Conservation (phyloP, 768 basidiomycete genomes). For the Coprinellus micaceus region DNA sequence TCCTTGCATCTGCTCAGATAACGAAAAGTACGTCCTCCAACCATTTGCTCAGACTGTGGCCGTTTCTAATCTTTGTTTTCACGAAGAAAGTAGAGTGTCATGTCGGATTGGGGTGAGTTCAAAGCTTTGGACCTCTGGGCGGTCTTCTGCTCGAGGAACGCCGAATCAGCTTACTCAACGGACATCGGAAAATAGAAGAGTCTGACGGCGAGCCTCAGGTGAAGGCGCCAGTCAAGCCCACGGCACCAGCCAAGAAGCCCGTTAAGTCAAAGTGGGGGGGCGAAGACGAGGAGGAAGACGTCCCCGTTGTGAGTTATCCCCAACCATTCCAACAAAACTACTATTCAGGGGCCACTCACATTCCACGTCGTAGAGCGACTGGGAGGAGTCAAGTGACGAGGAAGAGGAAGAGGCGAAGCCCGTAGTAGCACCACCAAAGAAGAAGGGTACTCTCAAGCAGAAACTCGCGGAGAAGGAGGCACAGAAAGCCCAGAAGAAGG, state of each 20-base stretch:
- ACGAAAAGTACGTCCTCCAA: slow-evolving; percentile 1
- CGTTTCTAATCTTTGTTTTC: neutral
- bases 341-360: no score
- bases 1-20: neutral
- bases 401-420: slow-evolving; percentile 59
- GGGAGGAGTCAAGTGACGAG: slow-evolving; percentile 58
- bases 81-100: slow-evolving; percentile 8
- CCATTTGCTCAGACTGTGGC: neutral
- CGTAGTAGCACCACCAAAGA: slow-evolving; percentile 70
- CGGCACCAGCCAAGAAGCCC: slow-evolving; percentile 13
- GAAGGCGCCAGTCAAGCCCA: slow-evolving; percentile 18
- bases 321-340: neutral
- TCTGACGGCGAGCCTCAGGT: slow-evolving; percentile 36
- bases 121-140: neutral
- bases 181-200: slow-evolving; percentile 24
- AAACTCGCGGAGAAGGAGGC: slow-evolving; percentile 93
- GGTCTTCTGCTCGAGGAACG: neutral
- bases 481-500: slow-evolving; percentile 41
- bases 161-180: neutral
- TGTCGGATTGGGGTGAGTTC: slow-evolving; percentile 39
- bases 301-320: slow-evolving; percentile 59
- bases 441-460: slow-evolving; percentile 88
- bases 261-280: slow-evolving; percentile 76
- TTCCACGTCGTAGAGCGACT: slow-evolving; percentile 68
- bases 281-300: slow-evolving; percentile 86